A percentile compares a stretch with the other conserved stretches of the same genome.
Conservation (phyloP, 805 yeast species). For the Yamadazyma sp. region DNA sequence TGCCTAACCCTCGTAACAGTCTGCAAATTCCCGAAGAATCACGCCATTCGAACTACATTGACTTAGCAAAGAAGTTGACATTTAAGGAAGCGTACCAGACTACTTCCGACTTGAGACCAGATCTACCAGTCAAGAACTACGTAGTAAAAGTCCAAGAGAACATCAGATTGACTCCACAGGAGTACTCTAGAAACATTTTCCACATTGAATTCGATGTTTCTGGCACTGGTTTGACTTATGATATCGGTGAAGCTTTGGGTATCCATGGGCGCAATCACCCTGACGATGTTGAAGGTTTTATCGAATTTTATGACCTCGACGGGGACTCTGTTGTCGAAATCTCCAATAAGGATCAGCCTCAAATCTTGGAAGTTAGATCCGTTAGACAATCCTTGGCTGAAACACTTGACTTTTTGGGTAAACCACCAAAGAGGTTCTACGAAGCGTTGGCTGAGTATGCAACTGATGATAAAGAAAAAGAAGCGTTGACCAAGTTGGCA, state of each 20-base stretch:
- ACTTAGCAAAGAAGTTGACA: constrained; percentile 66
- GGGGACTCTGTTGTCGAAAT: constrained; percentile 68
- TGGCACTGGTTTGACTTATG: constrained; percentile 88
- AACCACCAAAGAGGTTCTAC: constrained; percentile 93
- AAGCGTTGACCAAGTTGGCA: constrained; percentile 59
- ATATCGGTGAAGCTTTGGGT: constrained; percentile 96
- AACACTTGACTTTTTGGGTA: constrained; percentile 85
- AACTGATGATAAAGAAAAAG: constrained; percentile 64
- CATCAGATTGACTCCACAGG: constrained; percentile 84
- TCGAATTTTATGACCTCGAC: constrained; percentile 67
- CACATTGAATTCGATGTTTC: constrained; percentile 91
- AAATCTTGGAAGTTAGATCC: constrained; percentile 69
- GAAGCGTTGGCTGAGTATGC: constrained; percentile 78
- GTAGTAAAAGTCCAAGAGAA: constrained; percentile 89
- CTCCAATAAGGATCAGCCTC: constrained; percentile 63
- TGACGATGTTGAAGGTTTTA: constrained; percentile 64
- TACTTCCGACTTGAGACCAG: constrained; percentile 74
- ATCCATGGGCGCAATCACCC: constrained; percentile 84
- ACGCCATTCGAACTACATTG: constrained; percentile 38
- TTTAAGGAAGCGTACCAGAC: constrained; percentile 79
- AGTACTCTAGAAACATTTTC: constrained; percentile 92
- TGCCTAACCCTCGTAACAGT: constrained; percentile 54
- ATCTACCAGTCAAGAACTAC: constrained; percentile 78
- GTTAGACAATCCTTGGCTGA: constrained; percentile 79
- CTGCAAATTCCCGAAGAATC: constrained; percentile 39